A percentile compares a stretch with the other conserved stretches of the same genome.
phyloP scores from a whole-genome alignment of 2,329 filamentous ascomycete species.

The Didymella lethalis region DNA sequence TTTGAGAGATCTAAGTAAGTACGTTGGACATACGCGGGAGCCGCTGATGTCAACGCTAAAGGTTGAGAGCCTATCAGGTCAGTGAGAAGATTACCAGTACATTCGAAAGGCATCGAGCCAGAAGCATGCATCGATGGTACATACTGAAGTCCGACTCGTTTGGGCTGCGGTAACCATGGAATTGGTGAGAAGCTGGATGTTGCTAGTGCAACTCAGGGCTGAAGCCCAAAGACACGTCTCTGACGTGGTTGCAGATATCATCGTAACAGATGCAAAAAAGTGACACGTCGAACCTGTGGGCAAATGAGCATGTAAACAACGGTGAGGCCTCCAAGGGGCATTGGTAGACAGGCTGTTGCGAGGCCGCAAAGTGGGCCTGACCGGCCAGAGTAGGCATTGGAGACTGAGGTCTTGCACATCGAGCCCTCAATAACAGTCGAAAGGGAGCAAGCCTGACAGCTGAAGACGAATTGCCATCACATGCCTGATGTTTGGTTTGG shows the following conservation, averaged over 20 bases:
- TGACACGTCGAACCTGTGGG: slow-evolving; percentile 10
- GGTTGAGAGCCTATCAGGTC: not conserved
- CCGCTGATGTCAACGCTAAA: slow-evolving; percentile 5
- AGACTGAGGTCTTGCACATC: not conserved
- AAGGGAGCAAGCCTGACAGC: not conserved
- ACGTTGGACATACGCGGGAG: not conserved
- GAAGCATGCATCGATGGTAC: not conserved
- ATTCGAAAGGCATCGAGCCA: not conserved
- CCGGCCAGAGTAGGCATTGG: slow-evolving; percentile 13
- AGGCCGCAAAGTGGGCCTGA: slow-evolving; percentile 12
- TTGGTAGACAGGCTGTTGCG: slow-evolving; percentile 6
- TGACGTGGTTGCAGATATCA: slow-evolving; percentile 6
- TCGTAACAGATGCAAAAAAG: not conserved
- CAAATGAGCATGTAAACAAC: slow-evolving; percentile 9
- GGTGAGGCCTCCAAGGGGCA: slow-evolving; percentile 1
- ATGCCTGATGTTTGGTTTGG: not conserved
- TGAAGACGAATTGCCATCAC: not conserved
- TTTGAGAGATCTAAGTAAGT: slow-evolving; percentile 16
- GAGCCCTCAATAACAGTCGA: not conserved
- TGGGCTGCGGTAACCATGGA: slow-evolving; percentile 10
- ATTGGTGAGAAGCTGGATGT: slow-evolving; percentile 4
- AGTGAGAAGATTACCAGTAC: not conserved
- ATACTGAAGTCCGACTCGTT: not conserved
- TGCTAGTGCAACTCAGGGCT: slow-evolving; percentile 2
- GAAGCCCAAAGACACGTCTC: not conserved